Evolutionary conservation across 2,329 filamentous ascomycete genomes (phyloP).

Genomic region (Diaporthe vaccinii): DNA sequence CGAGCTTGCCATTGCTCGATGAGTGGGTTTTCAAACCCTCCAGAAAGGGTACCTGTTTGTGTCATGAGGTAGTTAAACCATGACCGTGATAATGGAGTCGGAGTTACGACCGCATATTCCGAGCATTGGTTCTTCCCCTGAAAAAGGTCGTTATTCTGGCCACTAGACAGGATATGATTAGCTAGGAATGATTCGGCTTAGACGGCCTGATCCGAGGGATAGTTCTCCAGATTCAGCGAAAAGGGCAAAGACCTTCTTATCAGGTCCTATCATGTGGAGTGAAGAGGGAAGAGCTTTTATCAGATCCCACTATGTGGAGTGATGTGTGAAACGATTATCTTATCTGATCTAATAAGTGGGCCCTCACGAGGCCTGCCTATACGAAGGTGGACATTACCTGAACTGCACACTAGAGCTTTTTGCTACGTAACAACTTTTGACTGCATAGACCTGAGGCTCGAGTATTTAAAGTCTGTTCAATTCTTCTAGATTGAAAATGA

Average conservation of each 20-base stretch:
- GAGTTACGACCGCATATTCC: not conserved
- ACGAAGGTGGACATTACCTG: not conserved
- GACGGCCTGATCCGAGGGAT: not conserved
- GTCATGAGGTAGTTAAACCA: not conserved
- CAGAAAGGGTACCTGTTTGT: not conserved
- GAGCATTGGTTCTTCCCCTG: not conserved
- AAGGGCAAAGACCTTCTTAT: conserved; percentile 1
- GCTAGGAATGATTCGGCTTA: not conserved
- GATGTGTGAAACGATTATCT: conserved; percentile 6
- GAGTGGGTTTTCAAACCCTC: not conserved
- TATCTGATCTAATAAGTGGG: conserved; percentile 18
- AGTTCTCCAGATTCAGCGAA: not conserved
- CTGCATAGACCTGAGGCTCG: not conserved
- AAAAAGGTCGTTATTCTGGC: not conserved
- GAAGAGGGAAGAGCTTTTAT: not conserved
- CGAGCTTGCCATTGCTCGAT: not conserved
- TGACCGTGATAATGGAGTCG: not conserved
- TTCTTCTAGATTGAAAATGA: not conserved
- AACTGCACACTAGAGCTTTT: not conserved
- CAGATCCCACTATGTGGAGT: conserved; percentile 5
- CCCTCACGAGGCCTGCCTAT: not conserved
- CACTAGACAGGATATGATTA: not conserved
- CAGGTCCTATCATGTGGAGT: not conserved
- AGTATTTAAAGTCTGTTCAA: not conserved
- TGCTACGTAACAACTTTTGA: not conserved